Evolutionary conservation across 1,139 yeast genomes (phyloP), one percentile per base, ranked within the genome.

Genomic region (Sugiyamaella novakii): DNA sequence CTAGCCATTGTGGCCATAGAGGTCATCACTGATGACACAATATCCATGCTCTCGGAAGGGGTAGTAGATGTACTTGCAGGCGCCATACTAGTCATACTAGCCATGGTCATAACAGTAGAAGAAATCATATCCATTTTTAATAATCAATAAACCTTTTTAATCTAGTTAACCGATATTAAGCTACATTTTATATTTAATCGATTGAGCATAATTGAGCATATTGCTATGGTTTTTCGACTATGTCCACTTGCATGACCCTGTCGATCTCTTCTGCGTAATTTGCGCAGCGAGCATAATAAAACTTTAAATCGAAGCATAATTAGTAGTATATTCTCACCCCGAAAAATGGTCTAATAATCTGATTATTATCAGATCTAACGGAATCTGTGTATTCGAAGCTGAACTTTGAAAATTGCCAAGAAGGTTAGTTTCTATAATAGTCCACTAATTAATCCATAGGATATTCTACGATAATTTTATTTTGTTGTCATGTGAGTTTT

Each of bases 201-300:
- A 17, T 34, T 34, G 38, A 34, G 38, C 27, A 5, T 34, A 14
- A 15, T 7, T 31, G 17, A 28, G 31, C 35, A 31, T 15, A 31
- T 15, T 15, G 21, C 27, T n/a, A 10, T 18, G 17, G 15, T n/a
- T 3, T 3, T 11, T n/a, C n/a, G 10, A 22, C n/a, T 34, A 17
- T 7, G 3, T 31, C 22, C 25, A 11, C 38, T 19, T 5, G 17
- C 7, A 34, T 11, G 3, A 34, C 27, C 27, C 38, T 34, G 27
- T 21, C 6, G 27, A 34, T 21, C 27, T 22, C 27, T 3, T 14
- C 38, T 34, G 38, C 38, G 17, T 34, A 34, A 34, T 12, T 34
- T 34, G 38, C 38, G 12, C 38, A 34, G 2, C n/a, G 38, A 34
- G 38, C 35, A 15, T 11, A 21, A 24, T 8, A 34, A 34, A 34